A percentile compares a stretch with the other conserved stretches of the same genome.
phyloP scores from a whole-genome alignment of 164 flowering plant species.

The Amborella trichopoda region DNA sequence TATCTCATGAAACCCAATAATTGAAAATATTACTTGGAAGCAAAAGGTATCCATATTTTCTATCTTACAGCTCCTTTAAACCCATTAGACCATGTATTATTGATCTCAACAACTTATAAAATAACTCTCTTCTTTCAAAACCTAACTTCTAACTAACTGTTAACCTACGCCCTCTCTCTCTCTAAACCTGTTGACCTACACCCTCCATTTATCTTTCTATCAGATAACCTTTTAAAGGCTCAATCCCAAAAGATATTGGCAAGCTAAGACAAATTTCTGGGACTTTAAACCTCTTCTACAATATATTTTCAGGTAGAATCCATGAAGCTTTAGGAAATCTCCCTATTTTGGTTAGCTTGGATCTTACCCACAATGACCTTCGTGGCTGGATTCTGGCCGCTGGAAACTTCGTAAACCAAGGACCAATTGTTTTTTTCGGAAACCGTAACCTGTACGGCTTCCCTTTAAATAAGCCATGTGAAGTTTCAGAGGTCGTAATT shows the following conservation, averaged over 20 bases:
- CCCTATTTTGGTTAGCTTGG: slow-evolving; percentile 58
- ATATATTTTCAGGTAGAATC: slow-evolving; percentile 54
- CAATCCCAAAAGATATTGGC: slow-evolving; percentile 39
- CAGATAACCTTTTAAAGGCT: slow-evolving; percentile 64
- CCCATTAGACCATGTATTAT: too few relatives aligned
- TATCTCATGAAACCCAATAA: too few relatives aligned
- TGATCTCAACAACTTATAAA: too few relatives aligned
- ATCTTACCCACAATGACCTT: slow-evolving; percentile 62
- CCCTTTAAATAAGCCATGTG: slow-evolving; percentile 47
- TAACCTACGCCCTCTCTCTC: too few relatives aligned
- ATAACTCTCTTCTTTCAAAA: too few relatives aligned
- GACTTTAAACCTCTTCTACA: slow-evolving; percentile 59
- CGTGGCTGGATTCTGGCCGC: slow-evolving; percentile 61
- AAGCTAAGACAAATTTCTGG: slow-evolving; percentile 39
- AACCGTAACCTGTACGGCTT: slow-evolving; percentile 85
- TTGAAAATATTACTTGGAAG: too few relatives aligned
- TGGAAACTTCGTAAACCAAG: slow-evolving; percentile 79
- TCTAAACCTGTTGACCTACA: too few relatives aligned
- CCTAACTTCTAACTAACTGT: too few relatives aligned
- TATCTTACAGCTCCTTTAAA: too few relatives aligned
- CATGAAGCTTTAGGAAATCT: slow-evolving; percentile 57
- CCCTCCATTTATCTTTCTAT: too few relatives aligned
- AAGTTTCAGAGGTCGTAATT: too few relatives aligned
- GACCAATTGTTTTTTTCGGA: slow-evolving; percentile 85
- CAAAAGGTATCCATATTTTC: too few relatives aligned